Base-by-base conservation (phyloP, 225 moss, liverwort and hornwort genomes). In the Takakia lepidozioides region DNA sequence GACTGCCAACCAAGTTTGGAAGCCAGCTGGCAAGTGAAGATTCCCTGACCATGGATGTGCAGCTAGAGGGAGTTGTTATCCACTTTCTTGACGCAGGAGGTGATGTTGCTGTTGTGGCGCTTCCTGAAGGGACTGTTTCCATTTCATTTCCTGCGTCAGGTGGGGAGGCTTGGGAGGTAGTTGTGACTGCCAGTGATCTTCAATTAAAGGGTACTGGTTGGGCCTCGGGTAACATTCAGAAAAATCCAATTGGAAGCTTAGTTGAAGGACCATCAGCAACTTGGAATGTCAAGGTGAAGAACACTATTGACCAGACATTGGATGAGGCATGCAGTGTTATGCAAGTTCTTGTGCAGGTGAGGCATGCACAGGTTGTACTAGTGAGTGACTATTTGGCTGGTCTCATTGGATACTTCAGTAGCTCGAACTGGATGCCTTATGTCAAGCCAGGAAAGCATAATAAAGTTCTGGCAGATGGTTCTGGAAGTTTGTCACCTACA, bases 331-430 rank as follows among this genome's bases (percentile, higher is more conserved):
- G n/a, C n/a, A n/a, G n/a, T n/a, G n/a, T n/a, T n/a, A n/a, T n/a
- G n/a, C n/a, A n/a, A n/a, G 11, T 32, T 11, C 56, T 88, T 43
- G 22, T 67, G 53, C 57, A 73, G 42, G 36, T 89, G 19, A 74
- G 62, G 38, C 78, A 93, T 42, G 75, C 65, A 16, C 86, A 71
- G 44, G 78, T 80, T 62, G 73, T 84, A 27, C 60, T 93, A 28
- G 38, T 83, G 59, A 63, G 54, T 61, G 86, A 93, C 76, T 93
- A 93, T 64, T 62, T 88, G 54, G 88, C 93, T 49, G 55, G 81
- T 54, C 62, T 93, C 25, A 69, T 84, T 54, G 86, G 88, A 8
- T 93, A 88, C 38, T 81, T 68, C 41, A 34, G 66, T 56, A 74
- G 78, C 64, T 66, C 81, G 29, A 73, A 81, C 43, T 93, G 93